Conservation (phyloP, 108 stramenopile species). For the Skeletonema potamos region DNA sequence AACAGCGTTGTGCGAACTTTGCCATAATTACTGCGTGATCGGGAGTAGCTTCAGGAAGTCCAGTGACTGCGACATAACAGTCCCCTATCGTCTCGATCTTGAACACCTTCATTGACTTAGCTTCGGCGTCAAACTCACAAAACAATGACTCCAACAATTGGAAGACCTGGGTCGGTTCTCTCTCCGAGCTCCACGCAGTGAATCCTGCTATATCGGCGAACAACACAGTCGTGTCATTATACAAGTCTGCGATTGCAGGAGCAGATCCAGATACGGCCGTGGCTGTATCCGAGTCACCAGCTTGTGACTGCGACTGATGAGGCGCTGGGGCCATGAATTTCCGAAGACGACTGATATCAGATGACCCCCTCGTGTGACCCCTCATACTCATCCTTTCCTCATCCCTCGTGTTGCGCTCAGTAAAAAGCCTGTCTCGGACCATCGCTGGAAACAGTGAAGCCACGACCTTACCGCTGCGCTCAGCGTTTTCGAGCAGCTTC, state of each 20-base stretch:
- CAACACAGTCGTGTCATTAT: conserved; percentile 1
- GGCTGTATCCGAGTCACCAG: background rate
- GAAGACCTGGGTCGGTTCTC: conserved; percentile 55
- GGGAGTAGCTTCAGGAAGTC: conserved; percentile 39
- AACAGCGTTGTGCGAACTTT: conserved; percentile 51
- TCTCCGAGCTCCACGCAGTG: conserved; percentile 55
- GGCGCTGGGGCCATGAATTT: background rate
- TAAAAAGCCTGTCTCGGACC: conserved; percentile 49
- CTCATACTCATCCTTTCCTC: background rate
- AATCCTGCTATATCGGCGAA: conserved; percentile 56
- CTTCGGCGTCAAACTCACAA: conserved; percentile 44
- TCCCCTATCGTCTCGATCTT: conserved; percentile 47
- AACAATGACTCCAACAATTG: conserved; percentile 49
- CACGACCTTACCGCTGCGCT: conserved; percentile 36
- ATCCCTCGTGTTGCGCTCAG: background rate
- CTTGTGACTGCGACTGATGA: background rate
- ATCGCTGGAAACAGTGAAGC: conserved; percentile 44
- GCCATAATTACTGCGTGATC: conserved; percentile 51
- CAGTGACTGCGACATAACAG: conserved; percentile 58
- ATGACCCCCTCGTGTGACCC: background rate
- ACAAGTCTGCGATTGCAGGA: conserved; percentile 6
- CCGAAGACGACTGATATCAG: background rate
- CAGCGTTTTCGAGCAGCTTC: conserved; percentile 21
- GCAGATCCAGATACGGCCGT: background rate
- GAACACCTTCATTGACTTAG: conserved; percentile 41